A percentile compares a stretch with the other conserved stretches of the same genome.
phyloP scores from a whole-genome alignment of 1,284 basidiomycete genomes.

The Malassezia arunalokei region DNA sequence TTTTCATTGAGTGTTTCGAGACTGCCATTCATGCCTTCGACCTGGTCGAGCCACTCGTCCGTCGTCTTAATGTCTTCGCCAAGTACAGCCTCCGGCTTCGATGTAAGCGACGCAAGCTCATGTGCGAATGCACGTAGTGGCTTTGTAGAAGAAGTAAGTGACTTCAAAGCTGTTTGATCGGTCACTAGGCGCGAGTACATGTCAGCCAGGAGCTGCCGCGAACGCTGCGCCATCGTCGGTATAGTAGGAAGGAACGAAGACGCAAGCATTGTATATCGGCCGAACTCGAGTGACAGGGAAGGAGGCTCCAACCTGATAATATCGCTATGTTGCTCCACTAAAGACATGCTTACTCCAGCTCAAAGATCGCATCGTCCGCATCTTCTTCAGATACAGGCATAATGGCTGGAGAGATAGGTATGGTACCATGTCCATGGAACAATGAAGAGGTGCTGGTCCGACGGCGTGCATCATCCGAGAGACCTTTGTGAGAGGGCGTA shows the following conservation, averaged over 20 bases:
- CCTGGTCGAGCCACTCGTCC: conserved; percentile 17
- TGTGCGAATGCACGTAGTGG: conserved; percentile 10
- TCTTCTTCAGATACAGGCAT: conserved; percentile 27
- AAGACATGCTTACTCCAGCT: conserved; percentile 28
- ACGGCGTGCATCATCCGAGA: conserved; percentile 1
- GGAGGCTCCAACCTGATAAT: too few species aligned
- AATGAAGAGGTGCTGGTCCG: conserved; percentile 17
- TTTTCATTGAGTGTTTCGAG: conserved; percentile 24
- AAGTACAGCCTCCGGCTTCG: conserved; percentile 6
- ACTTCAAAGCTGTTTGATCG: conserved; percentile 4
- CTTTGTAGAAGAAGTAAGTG: background rate
- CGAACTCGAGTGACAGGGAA: too few species aligned
- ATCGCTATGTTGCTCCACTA: too few species aligned
- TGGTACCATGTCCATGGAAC: conserved; percentile 16
- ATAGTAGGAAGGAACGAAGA: background rate
- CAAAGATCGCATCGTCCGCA: conserved; percentile 41
- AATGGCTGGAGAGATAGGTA: conserved; percentile 27
- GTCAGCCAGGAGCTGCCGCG: conserved; percentile 13
- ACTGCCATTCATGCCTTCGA: conserved; percentile 24
- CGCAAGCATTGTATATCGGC: too few species aligned
- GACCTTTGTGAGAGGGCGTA: background rate
- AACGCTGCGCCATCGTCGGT: conserved; percentile 4
- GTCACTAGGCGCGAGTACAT: conserved; percentile 11
- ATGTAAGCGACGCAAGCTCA: conserved; percentile 11
- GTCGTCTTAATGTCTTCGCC: conserved; percentile 4